Conservation (phyloP, 2,329 filamentous ascomycete species). For the Sarocladium brachiariae region DNA sequence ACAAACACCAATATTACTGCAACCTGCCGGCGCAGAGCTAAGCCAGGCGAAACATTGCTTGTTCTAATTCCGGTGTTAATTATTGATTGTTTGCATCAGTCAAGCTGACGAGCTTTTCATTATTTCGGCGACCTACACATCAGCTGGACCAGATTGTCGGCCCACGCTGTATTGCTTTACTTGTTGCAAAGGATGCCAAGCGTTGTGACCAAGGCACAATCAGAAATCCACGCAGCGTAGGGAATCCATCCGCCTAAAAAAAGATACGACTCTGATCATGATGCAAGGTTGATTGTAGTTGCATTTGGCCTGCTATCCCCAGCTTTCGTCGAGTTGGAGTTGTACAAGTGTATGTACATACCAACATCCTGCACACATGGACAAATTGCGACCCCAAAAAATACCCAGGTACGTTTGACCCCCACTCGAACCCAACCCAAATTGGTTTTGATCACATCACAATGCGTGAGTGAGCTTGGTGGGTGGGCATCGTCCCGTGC, state of each 20-base stretch:
- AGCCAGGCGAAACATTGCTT: background rate
- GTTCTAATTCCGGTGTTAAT: background rate
- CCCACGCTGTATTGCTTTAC: too few species aligned
- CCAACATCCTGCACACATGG: too few species aligned
- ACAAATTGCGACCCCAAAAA: too few species aligned
- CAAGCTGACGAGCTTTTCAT: background rate
- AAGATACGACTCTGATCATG: too few species aligned
- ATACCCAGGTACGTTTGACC: background rate
- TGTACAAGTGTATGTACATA: background rate
- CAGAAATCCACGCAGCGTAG: too few species aligned
- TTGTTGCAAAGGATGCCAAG: background rate
- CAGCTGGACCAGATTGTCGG: background rate
- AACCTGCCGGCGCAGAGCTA: background rate
- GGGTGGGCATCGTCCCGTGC: background rate
- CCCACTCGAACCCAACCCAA: background rate
- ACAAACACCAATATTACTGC: slow-evolving; percentile 3
- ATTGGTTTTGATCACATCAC: background rate
- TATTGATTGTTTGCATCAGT: background rate
- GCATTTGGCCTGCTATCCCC: too few species aligned
- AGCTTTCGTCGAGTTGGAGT: background rate
- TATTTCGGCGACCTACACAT: background rate
- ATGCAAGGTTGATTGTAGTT: too few species aligned
- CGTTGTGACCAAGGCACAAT: slow-evolving; percentile 1
- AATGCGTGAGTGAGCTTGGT: too few species aligned
- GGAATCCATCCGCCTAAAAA: too few species aligned